These are phyloP conservation scores for Hemisphaericaspora lyxosophila DNA, from an alignment of 1,139 yeast species.

Conservation along the genomic window DNA sequence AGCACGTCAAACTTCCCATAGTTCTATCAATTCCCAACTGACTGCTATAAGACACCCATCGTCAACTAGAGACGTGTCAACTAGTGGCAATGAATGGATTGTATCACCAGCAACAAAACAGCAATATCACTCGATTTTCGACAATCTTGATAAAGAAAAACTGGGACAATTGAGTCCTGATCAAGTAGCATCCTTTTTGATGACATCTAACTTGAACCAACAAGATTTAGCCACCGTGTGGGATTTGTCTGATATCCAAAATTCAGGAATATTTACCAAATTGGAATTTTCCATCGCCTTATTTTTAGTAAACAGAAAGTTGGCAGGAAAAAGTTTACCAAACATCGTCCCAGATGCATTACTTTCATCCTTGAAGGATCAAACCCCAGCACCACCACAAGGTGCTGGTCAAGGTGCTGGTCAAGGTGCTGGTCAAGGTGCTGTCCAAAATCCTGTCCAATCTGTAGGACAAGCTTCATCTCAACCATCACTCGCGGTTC, in stretches of 20 bases:
- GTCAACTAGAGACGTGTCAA: slow-evolving; percentile 11
- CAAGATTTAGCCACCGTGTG: slow-evolving; percentile 86
- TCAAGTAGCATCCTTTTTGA: slow-evolving; percentile 85
- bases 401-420: slow-evolving; percentile 21
- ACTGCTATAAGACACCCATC: slow-evolving; percentile 39
- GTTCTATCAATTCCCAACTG: slow-evolving; percentile 50
- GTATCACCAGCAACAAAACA: slow-evolving; percentile 67
- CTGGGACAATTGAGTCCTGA: slow-evolving; percentile 67
- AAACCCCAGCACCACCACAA: slow-evolving; percentile 1
- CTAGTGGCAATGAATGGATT: slow-evolving; percentile 53
- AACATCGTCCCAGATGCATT: slow-evolving; percentile 59
- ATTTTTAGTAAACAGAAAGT: slow-evolving; percentile 82
- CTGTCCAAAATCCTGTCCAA: slow-evolving; percentile 15
- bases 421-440: slow-evolving; percentile 25
- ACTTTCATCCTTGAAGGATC: slow-evolving; percentile 33
- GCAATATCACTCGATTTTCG: slow-evolving; percentile 79
- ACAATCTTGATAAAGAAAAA: slow-evolving; percentile 65
- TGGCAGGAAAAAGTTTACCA: slow-evolving; percentile 78
- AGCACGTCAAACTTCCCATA: slow-evolving; percentile 39
- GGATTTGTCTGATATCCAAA: slow-evolving; percentile 92
- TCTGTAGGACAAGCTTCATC: slow-evolving; percentile 3
- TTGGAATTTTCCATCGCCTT: slow-evolving; percentile 91
- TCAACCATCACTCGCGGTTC: slow-evolving; percentile 1
- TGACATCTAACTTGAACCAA: slow-evolving; percentile 84
- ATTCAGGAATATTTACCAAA: slow-evolving; percentile 77